Evolutionary conservation across 768 basidiomycete genomes (phyloP), one percentile per base, ranked within the genome.

Genomic region (Rhodosporidiobolus sp.): DNA sequence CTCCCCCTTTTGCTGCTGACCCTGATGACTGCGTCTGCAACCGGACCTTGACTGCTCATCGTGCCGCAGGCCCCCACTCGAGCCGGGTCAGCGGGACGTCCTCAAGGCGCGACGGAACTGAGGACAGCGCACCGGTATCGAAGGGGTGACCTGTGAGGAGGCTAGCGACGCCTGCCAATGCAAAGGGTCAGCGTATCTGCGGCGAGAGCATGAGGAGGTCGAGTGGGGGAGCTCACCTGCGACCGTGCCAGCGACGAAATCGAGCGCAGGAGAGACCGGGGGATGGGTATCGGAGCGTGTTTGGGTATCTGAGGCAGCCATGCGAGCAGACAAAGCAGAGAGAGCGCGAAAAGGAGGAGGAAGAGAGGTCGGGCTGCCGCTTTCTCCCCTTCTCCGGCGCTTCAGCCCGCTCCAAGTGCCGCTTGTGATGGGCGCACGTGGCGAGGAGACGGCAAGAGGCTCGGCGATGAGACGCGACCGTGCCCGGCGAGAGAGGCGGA

Each of bases 201-300:
- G 26, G 1, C 11, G 28, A 28, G 28, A 3, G 20, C n/a, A 32
- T 34, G 17, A 10, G 14, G 38, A 20, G 46, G 11, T 10, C 28
- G 49, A 30, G 59, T 43, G 17, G 26, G 30, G 46, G 16, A 38
- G 72, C 80, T 6, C 55, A 85, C 86, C 86, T 68, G 88, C 87
- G 46, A 88, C 81, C 0, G 90, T 91, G 10, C 92, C 92, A 9
- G 90, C 90, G 53, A 87, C 79, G 80, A 93, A 92, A 79, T 94
- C 90, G 30, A 90, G 80, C 3, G 85, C 85, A 4, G 90, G 89
- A 76, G 68, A 54, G 45, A 77, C 38, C 8, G 38, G 38, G 7
- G 38, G 38, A 43, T 7, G 38, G 38, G 38, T 43, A 43, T 43
- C 38, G 7, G 38, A 43, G 38, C 8, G 14, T 43, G 38, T 7